Conservation (phyloP, 257 asterid genomes). For the Solanum neorickii region DNA sequence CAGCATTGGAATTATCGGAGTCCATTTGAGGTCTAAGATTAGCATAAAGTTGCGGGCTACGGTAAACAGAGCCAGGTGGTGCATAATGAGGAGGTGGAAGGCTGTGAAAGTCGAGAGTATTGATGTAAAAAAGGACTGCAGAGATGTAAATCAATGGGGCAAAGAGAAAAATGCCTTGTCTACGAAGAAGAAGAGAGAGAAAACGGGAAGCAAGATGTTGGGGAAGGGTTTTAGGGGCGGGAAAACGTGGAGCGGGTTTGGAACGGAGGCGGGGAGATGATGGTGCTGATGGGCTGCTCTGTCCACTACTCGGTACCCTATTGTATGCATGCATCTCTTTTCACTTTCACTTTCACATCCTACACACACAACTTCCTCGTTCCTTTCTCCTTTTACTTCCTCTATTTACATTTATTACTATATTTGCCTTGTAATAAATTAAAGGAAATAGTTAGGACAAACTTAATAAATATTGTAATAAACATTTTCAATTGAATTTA, state of each 20-base stretch:
- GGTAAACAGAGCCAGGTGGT: slow-evolving; percentile 79
- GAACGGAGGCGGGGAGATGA: slow-evolving; percentile 47
- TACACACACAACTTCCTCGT: background rate
- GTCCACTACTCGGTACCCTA: slow-evolving; percentile 95
- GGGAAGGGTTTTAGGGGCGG: slow-evolving; percentile 41
- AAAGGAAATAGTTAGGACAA: no score
- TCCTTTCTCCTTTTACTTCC: no score
- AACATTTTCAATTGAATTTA: no score
- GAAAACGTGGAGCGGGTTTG: slow-evolving; percentile 19
- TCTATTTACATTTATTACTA: no score
- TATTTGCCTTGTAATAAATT: no score
- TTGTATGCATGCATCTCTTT: slow-evolving; percentile 79
- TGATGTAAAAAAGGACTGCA: slow-evolving; percentile 81
- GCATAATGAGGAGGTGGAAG: slow-evolving; percentile 27
- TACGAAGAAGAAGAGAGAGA: slow-evolving; percentile 53
- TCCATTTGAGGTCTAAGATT: slow-evolving; percentile 66
- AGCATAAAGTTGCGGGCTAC: slow-evolving; percentile 74
- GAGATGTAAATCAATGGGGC: slow-evolving; percentile 80
- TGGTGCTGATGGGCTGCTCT: slow-evolving; percentile 81
- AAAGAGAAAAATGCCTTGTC: slow-evolving; percentile 79
- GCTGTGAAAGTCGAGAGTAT: slow-evolving; percentile 44
- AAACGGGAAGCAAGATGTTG: slow-evolving; percentile 54
- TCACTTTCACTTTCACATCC: slow-evolving; percentile 32
- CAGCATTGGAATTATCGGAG: slow-evolving; percentile 60
- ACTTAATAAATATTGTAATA: no score